Percentiles rank a stretch among this genome's conserved stretches.
Conservation (phyloP, 768 basidiomycete genomes). For the Lactarius trivialis region DNA sequence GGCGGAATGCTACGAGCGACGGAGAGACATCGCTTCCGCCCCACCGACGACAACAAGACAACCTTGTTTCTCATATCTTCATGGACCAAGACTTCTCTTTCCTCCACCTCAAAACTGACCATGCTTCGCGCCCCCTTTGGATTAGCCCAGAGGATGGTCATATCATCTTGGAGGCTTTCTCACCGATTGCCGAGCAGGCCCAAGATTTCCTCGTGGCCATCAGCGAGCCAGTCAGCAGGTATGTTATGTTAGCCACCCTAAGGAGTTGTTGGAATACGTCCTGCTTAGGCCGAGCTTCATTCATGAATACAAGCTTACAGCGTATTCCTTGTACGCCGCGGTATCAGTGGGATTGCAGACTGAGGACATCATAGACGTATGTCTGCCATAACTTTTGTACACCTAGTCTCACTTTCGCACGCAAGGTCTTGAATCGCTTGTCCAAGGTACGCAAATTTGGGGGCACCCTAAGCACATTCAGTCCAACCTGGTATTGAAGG, state of each 20-base stretch:
- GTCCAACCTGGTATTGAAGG: slow-evolving; percentile 39
- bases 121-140: slow-evolving; percentile 90
- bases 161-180: slow-evolving; percentile 97
- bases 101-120: slow-evolving; percentile 85
- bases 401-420: slow-evolving; percentile 31
- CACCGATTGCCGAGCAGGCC: slow-evolving; percentile 94
- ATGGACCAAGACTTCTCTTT: slow-evolving; percentile 81
- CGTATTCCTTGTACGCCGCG: slow-evolving; percentile 96
- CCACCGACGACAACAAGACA: slow-evolving; percentile 69
- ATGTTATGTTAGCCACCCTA: slow-evolving; percentile 32
- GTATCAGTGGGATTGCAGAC: slow-evolving; percentile 98
- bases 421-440: slow-evolving; percentile 69
- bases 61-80: slow-evolving; percentile 75
- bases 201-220: slow-evolving; percentile 98
- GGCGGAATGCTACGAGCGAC: slow-evolving; percentile 38
- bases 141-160: slow-evolving; percentile 88
- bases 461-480: background rate
- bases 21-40: slow-evolving; percentile 47
- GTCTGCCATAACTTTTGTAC: slow-evolving; percentile 28
- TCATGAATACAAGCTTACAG: slow-evolving; percentile 98
- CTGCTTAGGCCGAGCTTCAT: slow-evolving; percentile 83
- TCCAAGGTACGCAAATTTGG: slow-evolving; percentile 56
- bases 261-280: slow-evolving; percentile 30
- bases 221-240: slow-evolving; percentile 98
- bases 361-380: slow-evolving; percentile 95